Percentiles rank a stretch among this genome's conserved stretches.
phyloP scores from a whole-genome alignment of 2,329 filamentous ascomycete genomes.

The Orbilia oligospora region DNA sequence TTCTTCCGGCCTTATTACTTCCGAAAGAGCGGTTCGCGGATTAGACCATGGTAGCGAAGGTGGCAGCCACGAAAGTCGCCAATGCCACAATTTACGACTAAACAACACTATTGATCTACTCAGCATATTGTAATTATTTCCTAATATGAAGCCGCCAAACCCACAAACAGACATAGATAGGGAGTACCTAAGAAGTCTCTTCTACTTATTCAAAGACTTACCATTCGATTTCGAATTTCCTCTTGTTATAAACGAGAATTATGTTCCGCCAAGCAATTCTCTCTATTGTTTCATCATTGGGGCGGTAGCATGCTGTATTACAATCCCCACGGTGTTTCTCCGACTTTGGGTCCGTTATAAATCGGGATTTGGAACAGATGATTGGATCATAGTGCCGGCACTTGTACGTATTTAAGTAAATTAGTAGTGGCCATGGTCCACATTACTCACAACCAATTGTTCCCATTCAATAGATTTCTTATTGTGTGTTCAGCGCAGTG shows the following conservation, averaged over 20 bases:
- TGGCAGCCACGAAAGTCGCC: background rate
- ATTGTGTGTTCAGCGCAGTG: conserved; percentile 29
- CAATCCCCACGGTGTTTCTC: conserved; percentile 14
- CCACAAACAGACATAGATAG: conserved; percentile 43
- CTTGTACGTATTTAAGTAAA: conserved; percentile 24
- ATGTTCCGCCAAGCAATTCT: conserved; percentile 34
- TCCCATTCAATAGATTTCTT: conserved; percentile 18
- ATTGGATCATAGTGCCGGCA: conserved; percentile 51
- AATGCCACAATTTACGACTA: conserved; percentile 15
- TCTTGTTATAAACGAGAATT: conserved; percentile 18
- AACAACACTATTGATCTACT: conserved; percentile 65
- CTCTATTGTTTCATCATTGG: conserved; percentile 30
- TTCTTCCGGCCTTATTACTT: conserved; percentile 1
- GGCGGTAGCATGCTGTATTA: background rate
- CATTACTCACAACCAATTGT: background rate
- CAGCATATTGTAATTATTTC: background rate
- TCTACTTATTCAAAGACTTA: conserved; percentile 38
- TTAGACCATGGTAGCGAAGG: background rate
- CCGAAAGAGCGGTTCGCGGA: conserved; percentile 4
- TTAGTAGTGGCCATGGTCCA: background rate
- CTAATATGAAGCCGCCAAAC: conserved; percentile 38
- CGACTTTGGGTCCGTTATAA: conserved; percentile 42
- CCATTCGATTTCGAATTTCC: conserved; percentile 51
- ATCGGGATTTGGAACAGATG: conserved; percentile 35
- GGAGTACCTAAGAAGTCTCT: conserved; percentile 35